Evolutionary conservation across 306 rosid genomes (phyloP).

Genomic region (Castanea crenata): DNA sequence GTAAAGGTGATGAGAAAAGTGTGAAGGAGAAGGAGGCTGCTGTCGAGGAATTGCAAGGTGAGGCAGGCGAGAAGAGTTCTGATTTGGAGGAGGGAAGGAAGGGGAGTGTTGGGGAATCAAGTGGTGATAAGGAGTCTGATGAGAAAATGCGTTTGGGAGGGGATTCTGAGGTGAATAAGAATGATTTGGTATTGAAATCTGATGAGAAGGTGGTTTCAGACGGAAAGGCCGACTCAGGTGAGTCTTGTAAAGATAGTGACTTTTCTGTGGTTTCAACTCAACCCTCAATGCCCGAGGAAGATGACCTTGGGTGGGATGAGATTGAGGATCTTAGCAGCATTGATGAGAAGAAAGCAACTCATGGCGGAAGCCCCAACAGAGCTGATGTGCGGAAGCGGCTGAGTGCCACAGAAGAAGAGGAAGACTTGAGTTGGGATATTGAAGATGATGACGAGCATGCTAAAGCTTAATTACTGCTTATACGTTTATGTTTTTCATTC

Average conservation of each 20-base stretch:
- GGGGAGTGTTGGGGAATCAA: constrained; percentile 16
- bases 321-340: constrained; percentile 81
- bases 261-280: constrained; percentile 32
- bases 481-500: background rate
- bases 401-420: constrained; percentile 73
- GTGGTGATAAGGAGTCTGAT: constrained; percentile 24
- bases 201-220: constrained; percentile 33
- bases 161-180: constrained; percentile 36
- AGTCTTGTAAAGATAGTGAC: constrained; percentile 37
- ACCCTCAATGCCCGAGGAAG: constrained; percentile 46
- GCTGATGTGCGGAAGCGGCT: constrained; percentile 62
- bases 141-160: constrained; percentile 23
- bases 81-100: constrained; percentile 13
- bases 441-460: constrained; percentile 66
- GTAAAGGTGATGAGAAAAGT: constrained; percentile 16
- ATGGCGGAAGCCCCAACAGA: constrained; percentile 33
- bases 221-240: constrained; percentile 33
- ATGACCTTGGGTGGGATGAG: constrained; percentile 93
- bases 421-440: constrained; percentile 87
- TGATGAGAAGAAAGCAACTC: constrained; percentile 53
- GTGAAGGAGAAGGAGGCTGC: constrained; percentile 31
- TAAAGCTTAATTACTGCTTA: constrained; percentile 38
- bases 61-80: constrained; percentile 15
- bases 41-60: constrained; percentile 20
- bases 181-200: constrained; percentile 22